Evolutionary conservation across 768 basidiomycete genomes (phyloP).

Genomic region (Solioccasus polychromus): DNA sequence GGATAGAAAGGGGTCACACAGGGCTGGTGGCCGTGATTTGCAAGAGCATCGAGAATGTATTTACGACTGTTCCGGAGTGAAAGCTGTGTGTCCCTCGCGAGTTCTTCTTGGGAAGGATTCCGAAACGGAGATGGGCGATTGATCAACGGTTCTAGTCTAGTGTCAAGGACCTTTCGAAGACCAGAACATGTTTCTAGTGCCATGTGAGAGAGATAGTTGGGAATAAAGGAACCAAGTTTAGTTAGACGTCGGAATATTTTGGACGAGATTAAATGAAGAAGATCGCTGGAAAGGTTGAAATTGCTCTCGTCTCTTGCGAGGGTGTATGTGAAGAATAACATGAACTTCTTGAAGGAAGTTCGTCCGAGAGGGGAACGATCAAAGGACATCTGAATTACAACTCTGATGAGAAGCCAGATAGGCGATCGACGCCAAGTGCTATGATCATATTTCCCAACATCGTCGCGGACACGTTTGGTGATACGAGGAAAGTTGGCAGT

Average conservation of each 20-base stretch:
- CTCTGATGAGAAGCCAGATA: background rate
- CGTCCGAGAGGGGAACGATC: too few species aligned
- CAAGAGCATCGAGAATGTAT: background rate
- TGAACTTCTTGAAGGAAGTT: too few species aligned
- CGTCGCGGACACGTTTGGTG: background rate
- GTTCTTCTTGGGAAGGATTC: conserved; percentile 25
- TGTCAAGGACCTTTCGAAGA: too few species aligned
- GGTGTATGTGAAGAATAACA: background rate
- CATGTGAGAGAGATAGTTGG: too few species aligned
- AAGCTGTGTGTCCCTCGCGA: background rate
- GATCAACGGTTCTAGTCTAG: background rate
- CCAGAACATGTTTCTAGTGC: too few species aligned
- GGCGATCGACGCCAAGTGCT: background rate
- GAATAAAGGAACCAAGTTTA: too few species aligned
- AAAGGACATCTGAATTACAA: background rate
- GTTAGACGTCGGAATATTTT: background rate
- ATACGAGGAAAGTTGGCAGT: background rate
- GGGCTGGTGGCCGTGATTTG: too few species aligned
- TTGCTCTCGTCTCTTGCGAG: background rate
- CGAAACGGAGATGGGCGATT: conserved; percentile 15
- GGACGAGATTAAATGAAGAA: background rate
- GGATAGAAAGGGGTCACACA: background rate
- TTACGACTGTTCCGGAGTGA: background rate
- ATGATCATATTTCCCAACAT: background rate
- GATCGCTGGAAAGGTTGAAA: background rate